Base-by-base conservation (phyloP, 148 eudicot species). In the Vaccinium myrtillus region DNA sequence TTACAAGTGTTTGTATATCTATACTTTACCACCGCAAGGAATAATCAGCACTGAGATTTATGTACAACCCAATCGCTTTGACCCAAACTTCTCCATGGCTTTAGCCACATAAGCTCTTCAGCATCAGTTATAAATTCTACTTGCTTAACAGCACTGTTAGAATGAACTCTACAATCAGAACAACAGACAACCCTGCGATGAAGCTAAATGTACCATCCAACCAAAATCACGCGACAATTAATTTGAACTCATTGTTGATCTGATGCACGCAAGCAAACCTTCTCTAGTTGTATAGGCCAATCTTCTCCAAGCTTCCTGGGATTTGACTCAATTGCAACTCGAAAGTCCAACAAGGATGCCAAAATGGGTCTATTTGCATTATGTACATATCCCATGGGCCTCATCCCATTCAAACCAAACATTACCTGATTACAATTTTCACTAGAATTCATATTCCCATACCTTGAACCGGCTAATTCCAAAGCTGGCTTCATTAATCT, bases 261-360 rank as follows among this genome's bases (percentile, higher is more conserved):
- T 70, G 82, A 78, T 80, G 83, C 91, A 81, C 69, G 84, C 83
- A 91, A 73, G 76, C 83, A 82, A 19, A 92, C 30, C 87, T 90
- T 95, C 90, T 95, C 94, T 19, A 94, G 91, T 43, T 85, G 92
- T 25, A 85, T 32, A 0, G 95, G 92, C 95, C 98, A 93, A 89
- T 94, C 90, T 82, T 91, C 92, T 58, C 98, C 96, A 49, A 95
- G 93, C 81, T 87, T 51, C 30, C 80, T 58, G 13, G 96, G 94
- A 82, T 93, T 85, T 67, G 88, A 76, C 92, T 92, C 90, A 93
- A 92, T 87, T 78, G 95, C 92, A 84, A 89, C 89, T 73, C 88
- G 88, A 75, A 94, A 91, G 82, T 96, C 97, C 78, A 87, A 53
- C 83, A 91, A 80, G 16, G 96, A 92, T 23, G 86, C 89, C 76